phyloP scores from a whole-genome alignment of 2,329 filamentous ascomycete species.

The Pseudopyricularia cyperi region DNA sequence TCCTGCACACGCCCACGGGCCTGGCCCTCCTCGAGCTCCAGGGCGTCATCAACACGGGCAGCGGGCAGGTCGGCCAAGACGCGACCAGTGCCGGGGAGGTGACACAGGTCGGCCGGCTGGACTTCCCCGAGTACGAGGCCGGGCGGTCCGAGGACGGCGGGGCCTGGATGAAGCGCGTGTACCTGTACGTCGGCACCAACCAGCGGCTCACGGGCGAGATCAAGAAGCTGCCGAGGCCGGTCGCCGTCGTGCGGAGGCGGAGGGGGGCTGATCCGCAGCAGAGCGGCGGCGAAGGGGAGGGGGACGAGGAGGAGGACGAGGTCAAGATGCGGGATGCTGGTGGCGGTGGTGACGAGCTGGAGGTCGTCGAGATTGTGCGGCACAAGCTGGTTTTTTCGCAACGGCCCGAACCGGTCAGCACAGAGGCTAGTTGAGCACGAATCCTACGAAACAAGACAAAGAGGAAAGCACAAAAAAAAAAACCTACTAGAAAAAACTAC shows the following conservation, averaged over 20 bases:
- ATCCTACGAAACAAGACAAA: too few relatives aligned
- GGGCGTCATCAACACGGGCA: constrained; percentile 65
- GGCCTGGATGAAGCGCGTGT: constrained; percentile 79
- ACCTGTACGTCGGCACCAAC: constrained; percentile 78
- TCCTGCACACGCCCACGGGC: constrained; percentile 80
- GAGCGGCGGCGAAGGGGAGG: constrained; percentile 56
- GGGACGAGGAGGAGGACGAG: constrained; percentile 32
- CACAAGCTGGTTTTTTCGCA: constrained; percentile 77
- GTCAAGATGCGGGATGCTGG: constrained; percentile 10
- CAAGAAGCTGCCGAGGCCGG: constrained; percentile 66
- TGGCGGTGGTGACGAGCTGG: constrained; percentile 45
- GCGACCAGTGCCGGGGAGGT: constrained; percentile 11
- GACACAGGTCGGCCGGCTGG: constrained; percentile 26
- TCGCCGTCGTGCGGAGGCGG: constrained; percentile 63
- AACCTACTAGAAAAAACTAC: too few relatives aligned
- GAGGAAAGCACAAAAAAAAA: too few relatives aligned
- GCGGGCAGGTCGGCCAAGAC: constrained; percentile 16
- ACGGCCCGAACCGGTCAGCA: constrained; percentile 66
- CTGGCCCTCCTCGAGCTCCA: constrained; percentile 87
- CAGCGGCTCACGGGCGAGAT: constrained; percentile 84
- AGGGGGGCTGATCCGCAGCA: constrained; percentile 24
- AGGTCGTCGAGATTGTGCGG: constrained; percentile 78
- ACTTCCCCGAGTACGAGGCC: constrained; percentile 45
- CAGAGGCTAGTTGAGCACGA: not conserved
- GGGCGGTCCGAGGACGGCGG: constrained; percentile 31